Evolutionary conservation across 192 early-diverging fungal genomes (phyloP).

Genomic region (Coemansia sp.): DNA sequence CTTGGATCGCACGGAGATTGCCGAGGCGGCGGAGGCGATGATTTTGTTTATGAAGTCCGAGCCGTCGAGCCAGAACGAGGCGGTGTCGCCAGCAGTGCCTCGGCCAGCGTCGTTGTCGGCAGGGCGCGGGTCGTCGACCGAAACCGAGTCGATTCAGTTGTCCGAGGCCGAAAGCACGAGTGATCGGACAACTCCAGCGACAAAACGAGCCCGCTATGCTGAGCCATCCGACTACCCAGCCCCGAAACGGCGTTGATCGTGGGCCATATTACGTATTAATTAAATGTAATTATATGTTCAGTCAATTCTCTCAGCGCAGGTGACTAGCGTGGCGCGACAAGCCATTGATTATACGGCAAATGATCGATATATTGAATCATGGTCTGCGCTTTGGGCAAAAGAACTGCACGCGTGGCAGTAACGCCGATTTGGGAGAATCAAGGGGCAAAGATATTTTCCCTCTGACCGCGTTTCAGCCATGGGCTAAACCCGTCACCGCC

Average conservation of each 20-base stretch:
- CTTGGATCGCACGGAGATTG: conserved; percentile 13
- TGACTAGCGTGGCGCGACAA: neutral
- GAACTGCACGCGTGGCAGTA: conserved; percentile 12
- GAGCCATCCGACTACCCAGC: too few relatives aligned
- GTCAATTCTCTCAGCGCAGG: too few relatives aligned
- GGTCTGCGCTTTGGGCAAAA: neutral
- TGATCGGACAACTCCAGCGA: neutral
- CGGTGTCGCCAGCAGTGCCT: conserved; percentile 1
- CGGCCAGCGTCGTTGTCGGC: neutral
- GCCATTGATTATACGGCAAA: neutral
- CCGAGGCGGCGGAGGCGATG: conserved; percentile 46
- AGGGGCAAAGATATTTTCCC: conserved; percentile 5
- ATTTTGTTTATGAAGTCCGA: conserved; percentile 43
- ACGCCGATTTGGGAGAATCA: neutral
- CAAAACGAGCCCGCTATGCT: neutral
- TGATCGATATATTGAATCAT: neutral
- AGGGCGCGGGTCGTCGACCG: neutral
- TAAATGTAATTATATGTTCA: too few relatives aligned
- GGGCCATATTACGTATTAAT: too few relatives aligned
- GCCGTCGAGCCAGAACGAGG: conserved; percentile 23
- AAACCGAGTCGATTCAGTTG: neutral
- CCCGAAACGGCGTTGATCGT: too few relatives aligned
- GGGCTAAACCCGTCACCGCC: neutral
- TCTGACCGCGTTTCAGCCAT: conserved; percentile 12
- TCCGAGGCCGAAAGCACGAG: neutral